Evolutionary conservation across 176 grass and related monocot genomes (phyloP), one percentile per base, ranked within the genome.

Genomic region (Oryza rufipogon): DNA sequence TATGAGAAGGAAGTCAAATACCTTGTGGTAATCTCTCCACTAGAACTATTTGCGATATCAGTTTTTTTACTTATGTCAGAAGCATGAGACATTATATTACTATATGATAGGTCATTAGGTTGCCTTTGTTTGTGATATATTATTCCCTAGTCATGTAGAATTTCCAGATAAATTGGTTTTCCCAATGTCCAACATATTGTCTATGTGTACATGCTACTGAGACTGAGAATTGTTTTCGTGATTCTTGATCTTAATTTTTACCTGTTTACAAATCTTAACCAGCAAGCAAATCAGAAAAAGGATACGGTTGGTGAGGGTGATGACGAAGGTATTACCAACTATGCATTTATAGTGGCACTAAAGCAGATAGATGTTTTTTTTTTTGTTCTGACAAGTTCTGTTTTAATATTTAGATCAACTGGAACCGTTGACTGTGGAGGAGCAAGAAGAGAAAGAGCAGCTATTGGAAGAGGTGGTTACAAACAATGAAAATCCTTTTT

Each of bases 1-100:
- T 92, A 95, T 83, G 93, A 95, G 82, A 95, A 95, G 87, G 93
- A 95, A 95, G 93, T 95, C 80, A 85, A 86, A 44, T 95, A 92
- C 83, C 84, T 87, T 30, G 89, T 95, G 78, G 93, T 95, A 82
- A 76, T 47, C 54, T 45, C 52, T 84, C 22, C 16, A 74, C 19
- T 63, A 73, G 54, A 44, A 75, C 41, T 23, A 67, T 42, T 41
- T 66, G 63, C 22, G 36, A 73, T 38, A 75, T 75, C 70, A 28
- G 34, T 60, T 71, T 0, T 66, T 49, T 68, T 48, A 76, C 56
- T 45, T 70, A 70, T 64, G 11, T 48, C 39, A 65, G 56, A 74
- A 83, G 56, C 39, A 74, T 64, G 56, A 28, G 11, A 71, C 26
- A 64, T 34, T 19, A 45, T 44, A 36, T 74, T n/a, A 83, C 20